Base-by-base conservation (phyloP, 306 rosid genomes). In the Ormosia semicastrata region DNA sequence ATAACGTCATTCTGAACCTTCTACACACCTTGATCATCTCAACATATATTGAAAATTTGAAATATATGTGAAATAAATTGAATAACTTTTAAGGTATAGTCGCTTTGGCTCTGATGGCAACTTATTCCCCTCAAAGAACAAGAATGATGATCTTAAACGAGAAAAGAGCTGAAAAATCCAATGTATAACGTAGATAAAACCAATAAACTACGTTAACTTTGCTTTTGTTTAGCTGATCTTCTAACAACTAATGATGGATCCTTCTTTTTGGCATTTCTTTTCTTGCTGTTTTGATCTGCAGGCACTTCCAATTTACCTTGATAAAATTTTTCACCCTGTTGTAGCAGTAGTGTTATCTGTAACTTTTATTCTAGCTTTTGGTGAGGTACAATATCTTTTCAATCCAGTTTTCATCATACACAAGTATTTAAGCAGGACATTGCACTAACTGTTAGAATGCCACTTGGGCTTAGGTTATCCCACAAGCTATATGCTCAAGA, bases 231-330 rank as follows among this genome's bases (percentile, higher is more conserved):
- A 47, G 76, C 62, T 59, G n/a, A 62, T 63, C 37, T 72, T 64
- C 37, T 68, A 43, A 54, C 58, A n/a, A 44, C 72, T 59, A 14
- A 47, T 64, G 58, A 60, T 30, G 49, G 60, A 64, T 57, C 60
- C 62, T 79, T 32, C 81, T n/a, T 67, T 66, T 37, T 4, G 11
- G 24, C 3, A 2, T 41, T 46, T n/a, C n/a, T 44, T 24, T 71
- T 69, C 58, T 36, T 68, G 18, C 39, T 6, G 14, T 84, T 74
- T 84, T 69, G 29, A 56, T 81, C 65, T 84, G 87, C 90, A 94
- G 98, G 97, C 98, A 6, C 98, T 94, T 86, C 98, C 98, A 50
- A 73, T 94, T 65, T 90, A 89, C 76, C 95, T 94, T 71, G 97
- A 92, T 78, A 92, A 94, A 82, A 75, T 92, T 56, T 94, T 94